Base-by-base conservation (phyloP, 345 rosid genomes). In the Rubroshorea leprosula region DNA sequence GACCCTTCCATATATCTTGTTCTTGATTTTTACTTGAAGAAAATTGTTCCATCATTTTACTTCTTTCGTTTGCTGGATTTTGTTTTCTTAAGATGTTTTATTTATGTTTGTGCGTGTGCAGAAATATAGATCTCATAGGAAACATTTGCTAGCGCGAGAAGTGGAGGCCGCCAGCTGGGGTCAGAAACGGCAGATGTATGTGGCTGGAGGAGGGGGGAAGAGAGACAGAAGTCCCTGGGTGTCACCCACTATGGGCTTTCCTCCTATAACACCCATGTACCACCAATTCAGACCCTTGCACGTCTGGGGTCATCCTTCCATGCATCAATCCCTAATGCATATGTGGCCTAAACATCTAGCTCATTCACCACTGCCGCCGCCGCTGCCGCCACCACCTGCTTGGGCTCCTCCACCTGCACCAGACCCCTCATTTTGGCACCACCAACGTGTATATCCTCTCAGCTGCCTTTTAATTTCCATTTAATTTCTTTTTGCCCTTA, bases 41-140 rank as follows among this genome's bases (percentile, higher is more conserved):
- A n/a, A n/a, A n/a, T n/a, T n/a, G n/a, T n/a, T n/a, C n/a, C n/a
- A n/a, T n/a, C n/a, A n/a, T n/a, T n/a, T n/a, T n/a, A n/a, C n/a
- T n/a, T n/a, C n/a, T n/a, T n/a, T n/a, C n/a, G n/a, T n/a, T n/a
- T n/a, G n/a, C n/a, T n/a, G n/a, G n/a, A n/a, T n/a, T n/a, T n/a
- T n/a, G n/a, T n/a, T n/a, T n/a, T n/a, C n/a, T n/a, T n/a, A n/a
- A n/a, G n/a, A n/a, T n/a, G n/a, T n/a, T n/a, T n/a, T n/a, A n/a
- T n/a, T n/a, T n/a, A n/a, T n/a, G n/a, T n/a, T n/a, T n/a, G n/a
- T n/a, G n/a, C n/a, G n/a, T 50, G 4, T 51, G 57, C 78, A 92
- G 99, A 93, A 93, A 72, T 93, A 93, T 69, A 69, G 99, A 51
- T 93, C 94, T 13, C 96, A 93, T 64, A 68, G 83, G 72, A 93